Percentiles rank a stretch among this genome's conserved stretches.
These are phyloP conservation scores for Zymoseptoria pseudotritici DNA, from an alignment of 2,329 filamentous ascomycete genomes.

Conservation along the genomic window DNA sequence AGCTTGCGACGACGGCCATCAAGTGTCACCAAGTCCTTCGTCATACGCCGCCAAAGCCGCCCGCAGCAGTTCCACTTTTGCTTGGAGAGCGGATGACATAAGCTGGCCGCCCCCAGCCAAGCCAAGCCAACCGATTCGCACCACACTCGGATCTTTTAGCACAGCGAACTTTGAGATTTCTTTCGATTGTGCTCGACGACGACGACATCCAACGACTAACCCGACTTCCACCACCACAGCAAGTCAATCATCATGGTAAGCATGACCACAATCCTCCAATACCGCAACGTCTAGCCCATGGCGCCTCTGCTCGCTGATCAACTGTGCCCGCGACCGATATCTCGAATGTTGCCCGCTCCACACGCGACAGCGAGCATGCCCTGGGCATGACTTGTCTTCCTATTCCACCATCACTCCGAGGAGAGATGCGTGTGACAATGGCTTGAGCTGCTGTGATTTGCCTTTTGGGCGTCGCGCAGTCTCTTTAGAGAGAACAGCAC, in stretches of 20 bases:
- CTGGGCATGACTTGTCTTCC: conserved; percentile 12
- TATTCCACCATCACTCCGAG: conserved; percentile 19
- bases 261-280: conserved; percentile 2
- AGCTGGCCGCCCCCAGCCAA: background rate
- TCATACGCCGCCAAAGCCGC: background rate
- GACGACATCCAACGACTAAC: conserved; percentile 3
- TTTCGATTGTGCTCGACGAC: conserved; percentile 7
- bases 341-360: conserved; percentile 1
- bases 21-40: background rate
- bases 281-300: conserved; percentile 9
- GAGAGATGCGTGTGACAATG: conserved; percentile 28
- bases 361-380: conserved; percentile 18
- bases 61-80: background rate
- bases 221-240: conserved; percentile 3
- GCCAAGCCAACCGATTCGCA: background rate
- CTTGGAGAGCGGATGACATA: background rate
- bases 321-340: conserved; percentile 3
- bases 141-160: background rate
- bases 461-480: conserved; percentile 49
- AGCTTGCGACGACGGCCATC: background rate
- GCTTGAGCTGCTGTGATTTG: conserved; percentile 48
- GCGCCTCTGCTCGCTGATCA: conserved; percentile 21
- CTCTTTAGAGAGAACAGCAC: conserved; percentile 92
- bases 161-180: background rate
- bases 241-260: conserved; percentile 21